Evolutionary conservation across 805 yeast species (phyloP).

Genomic region (Grigorovia yakushimaensis): DNA sequence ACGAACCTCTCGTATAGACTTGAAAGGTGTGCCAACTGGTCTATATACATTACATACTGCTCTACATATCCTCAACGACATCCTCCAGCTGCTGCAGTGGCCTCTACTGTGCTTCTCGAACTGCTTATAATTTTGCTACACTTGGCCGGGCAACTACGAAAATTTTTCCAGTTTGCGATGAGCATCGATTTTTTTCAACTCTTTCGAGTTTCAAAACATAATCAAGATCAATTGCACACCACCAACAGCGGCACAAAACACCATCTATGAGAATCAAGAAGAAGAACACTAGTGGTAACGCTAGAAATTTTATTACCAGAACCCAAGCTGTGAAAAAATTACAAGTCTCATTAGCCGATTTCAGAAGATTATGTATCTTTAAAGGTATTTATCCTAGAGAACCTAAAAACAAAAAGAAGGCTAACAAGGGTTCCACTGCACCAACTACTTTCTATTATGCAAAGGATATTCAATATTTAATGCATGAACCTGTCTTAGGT

Average conservation of each 20-base stretch:
- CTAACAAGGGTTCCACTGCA: conserved; percentile 95
- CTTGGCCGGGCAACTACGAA: neutral
- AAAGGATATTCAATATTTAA: conserved; percentile 87
- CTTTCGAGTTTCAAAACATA: neutral
- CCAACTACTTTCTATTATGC: conserved; percentile 89
- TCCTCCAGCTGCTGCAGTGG: neutral
- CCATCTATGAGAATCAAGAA: conserved; percentile 67
- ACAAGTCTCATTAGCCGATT: conserved; percentile 91
- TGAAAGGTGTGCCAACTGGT: neutral
- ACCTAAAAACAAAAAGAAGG: conserved; percentile 91
- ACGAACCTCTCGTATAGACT: conserved; percentile 18
- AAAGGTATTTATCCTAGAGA: conserved; percentile 97
- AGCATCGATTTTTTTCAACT: neutral
- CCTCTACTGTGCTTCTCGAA: neutral
- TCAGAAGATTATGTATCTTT: conserved; percentile 93
- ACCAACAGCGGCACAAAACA: too few species aligned
- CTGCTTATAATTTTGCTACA: neutral
- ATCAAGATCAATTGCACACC: too few species aligned
- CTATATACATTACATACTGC: neutral
- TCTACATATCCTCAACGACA: neutral
- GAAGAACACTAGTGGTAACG: conserved; percentile 80
- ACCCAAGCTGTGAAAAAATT: conserved; percentile 88
- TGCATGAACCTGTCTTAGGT: conserved; percentile 88
- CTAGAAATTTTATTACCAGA: conserved; percentile 85
- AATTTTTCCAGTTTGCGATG: neutral